Base-by-base conservation (phyloP, 176 grass and related monocot species). In the Lolium perenne region DNA sequence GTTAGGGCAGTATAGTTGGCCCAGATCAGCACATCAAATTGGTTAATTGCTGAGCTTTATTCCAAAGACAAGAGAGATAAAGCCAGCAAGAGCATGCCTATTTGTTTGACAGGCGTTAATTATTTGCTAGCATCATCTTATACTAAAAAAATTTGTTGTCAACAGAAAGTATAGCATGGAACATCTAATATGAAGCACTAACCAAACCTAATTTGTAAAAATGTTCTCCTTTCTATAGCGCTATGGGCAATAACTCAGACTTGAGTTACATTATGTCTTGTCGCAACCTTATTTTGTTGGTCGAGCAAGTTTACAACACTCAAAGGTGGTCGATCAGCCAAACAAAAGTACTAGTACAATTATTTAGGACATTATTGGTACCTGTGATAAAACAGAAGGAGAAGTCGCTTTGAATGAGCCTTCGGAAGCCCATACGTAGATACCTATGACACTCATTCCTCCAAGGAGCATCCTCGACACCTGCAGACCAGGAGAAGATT, bases 401-500 rank as follows among this genome's bases (percentile, higher is more conserved):
- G 88, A 26, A 74, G 96, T 95, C 45, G 92, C 88, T 87, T 95
- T 98, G 81, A 95, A 94, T 7, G 91, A 92, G 26, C 86, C 86
- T 72, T 98, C 96, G 10, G 93, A 90, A 45, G 95, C 86, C 95
- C 95, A 98, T 32, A 98, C 15, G 58, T 98, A 98, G 35, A 94
- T 83, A 38, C 96, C 96, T 23, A 93, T 87, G 21, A 94, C 93
- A 55, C 74, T 85, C 88, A 92, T 95, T 55, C 93, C 93, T 89
- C 96, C 96, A n/a, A 98, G 82, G 8, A 98, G 90, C 91, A 98
- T 98, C 81, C 82, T 91, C 5, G 90, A 95, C 51, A 95, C 95
- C 95, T 94, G 81, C 26, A 80, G 46, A 74, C 10, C 41, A 6
- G 43, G 26, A 63, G 57, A 81, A 84, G 21, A 56, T 26, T 67